A percentile compares a stretch with the other conserved stretches of the same genome.
phyloP scores from a whole-genome alignment of 768 basidiomycete species.

The Xerocomus spinulosus region DNA sequence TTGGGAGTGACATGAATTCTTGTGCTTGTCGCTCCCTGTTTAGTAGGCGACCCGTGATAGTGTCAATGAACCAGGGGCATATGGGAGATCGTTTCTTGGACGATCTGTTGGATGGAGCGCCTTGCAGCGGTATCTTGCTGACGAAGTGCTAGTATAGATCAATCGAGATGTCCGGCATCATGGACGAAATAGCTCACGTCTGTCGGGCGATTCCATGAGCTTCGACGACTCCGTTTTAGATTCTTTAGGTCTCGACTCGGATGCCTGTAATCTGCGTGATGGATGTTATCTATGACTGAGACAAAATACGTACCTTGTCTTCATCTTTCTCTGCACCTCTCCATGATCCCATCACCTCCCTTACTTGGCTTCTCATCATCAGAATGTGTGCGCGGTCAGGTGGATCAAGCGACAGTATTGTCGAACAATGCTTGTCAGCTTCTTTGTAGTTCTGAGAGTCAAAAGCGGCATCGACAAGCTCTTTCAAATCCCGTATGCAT shows the following conservation, averaged over 20 bases:
- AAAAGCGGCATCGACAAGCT: background rate
- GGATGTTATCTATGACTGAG: background rate
- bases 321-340: background rate
- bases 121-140: background rate
- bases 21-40: background rate
- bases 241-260: background rate
- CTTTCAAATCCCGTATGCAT: background rate
- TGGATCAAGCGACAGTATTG: background rate
- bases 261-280: background rate
- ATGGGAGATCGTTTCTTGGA: background rate
- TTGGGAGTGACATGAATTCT: background rate
- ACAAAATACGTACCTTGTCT: background rate
- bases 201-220: background rate
- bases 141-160: background rate
- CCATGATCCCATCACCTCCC: background rate
- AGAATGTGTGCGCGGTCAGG: background rate
- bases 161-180: background rate
- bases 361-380: background rate
- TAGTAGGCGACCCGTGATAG: background rate
- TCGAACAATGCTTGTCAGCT: background rate
- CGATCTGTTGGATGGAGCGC: background rate
- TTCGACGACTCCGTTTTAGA: background rate
- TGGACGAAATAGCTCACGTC: background rate
- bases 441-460: background rate
- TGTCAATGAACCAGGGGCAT: constrained; percentile 3